Conservation (phyloP, 768 basidiomycete genomes). For the Tremella yokohamensis region DNA sequence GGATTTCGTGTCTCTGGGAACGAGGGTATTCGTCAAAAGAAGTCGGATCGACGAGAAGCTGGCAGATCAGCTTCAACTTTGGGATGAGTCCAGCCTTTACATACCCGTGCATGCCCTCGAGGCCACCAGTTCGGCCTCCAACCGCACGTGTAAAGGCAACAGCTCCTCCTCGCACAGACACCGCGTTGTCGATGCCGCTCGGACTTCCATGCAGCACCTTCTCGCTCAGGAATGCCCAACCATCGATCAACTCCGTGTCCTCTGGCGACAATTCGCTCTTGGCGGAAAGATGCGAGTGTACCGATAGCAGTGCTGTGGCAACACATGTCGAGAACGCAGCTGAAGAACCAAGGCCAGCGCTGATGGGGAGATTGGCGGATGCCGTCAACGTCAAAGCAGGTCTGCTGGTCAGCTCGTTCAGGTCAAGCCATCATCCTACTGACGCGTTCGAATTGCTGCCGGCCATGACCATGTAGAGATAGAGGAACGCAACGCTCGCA, state of each 20-base stretch:
- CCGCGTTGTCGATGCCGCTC: slow-evolving; percentile 94
- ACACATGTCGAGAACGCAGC: slow-evolving; percentile 90
- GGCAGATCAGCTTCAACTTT: slow-evolving; percentile 15
- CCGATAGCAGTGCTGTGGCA: slow-evolving; percentile 72
- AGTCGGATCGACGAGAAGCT: slow-evolving; percentile 90
- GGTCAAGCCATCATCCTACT: slow-evolving; percentile 34
- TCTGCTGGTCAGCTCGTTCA: slow-evolving; percentile 52
- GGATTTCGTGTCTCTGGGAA: slow-evolving; percentile 89
- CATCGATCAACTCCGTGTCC: slow-evolving; percentile 76
- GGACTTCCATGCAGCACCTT: slow-evolving; percentile 97
- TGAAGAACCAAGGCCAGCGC: slow-evolving; percentile 93
- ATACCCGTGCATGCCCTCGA: slow-evolving; percentile 82
- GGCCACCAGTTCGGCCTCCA: slow-evolving; percentile 69
- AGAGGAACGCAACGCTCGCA: slow-evolving; percentile 75
- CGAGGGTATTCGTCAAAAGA: slow-evolving; percentile 85
- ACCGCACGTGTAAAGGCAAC: slow-evolving; percentile 80
- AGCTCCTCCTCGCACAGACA: slow-evolving; percentile 87
- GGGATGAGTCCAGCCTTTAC: slow-evolving; percentile 40
- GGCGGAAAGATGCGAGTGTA: slow-evolving; percentile 60
- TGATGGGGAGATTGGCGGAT: slow-evolving; percentile 85
- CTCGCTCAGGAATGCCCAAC: slow-evolving; percentile 90
- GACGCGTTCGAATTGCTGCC: slow-evolving; percentile 59
- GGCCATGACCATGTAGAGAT: slow-evolving; percentile 81
- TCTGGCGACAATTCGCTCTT: slow-evolving; percentile 59
- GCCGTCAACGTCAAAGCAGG: slow-evolving; percentile 74